A percentile compares a stretch with the other conserved stretches of the same genome.
phyloP scores from a whole-genome alignment of 768 basidiomycete species.

The Psilocybe cyanescens region DNA sequence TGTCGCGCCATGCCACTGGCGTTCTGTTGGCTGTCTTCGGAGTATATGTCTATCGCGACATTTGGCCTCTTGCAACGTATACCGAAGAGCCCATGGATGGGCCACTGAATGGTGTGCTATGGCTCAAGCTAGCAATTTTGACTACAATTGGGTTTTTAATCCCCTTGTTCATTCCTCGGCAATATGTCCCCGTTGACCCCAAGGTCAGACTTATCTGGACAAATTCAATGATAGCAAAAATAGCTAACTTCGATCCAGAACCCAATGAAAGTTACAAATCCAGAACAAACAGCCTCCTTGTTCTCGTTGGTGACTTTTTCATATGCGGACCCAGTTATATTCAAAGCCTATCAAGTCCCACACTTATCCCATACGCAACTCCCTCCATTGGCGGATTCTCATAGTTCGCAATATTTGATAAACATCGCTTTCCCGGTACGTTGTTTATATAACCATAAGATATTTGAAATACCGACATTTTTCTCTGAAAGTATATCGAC shows the following conservation, averaged over 20 bases:
- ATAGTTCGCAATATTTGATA: slow-evolving; percentile 34
- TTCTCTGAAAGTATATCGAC: slow-evolving; percentile 37
- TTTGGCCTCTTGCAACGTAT: slow-evolving; percentile 63
- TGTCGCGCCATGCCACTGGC: slow-evolving; percentile 28
- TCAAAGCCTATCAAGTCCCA: slow-evolving; percentile 42
- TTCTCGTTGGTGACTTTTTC: slow-evolving; percentile 48
- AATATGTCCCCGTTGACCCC: slow-evolving; percentile 58
- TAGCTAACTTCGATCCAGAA: slow-evolving; percentile 24
- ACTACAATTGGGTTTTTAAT: slow-evolving; percentile 45
- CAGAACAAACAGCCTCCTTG: slow-evolving; percentile 57
- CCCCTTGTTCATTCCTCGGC: slow-evolving; percentile 56
- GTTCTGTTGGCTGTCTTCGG: slow-evolving; percentile 34
- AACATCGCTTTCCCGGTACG: slow-evolving; percentile 22
- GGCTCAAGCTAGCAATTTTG: slow-evolving; percentile 51
- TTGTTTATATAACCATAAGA: slow-evolving; percentile 15
- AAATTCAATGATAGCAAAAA: too few species aligned
- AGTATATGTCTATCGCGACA: slow-evolving; percentile 56
- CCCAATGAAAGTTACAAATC: slow-evolving; percentile 35
- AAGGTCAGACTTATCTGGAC: slow-evolving; percentile 30
- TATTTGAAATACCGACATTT: not conserved
- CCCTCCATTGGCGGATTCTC: slow-evolving; percentile 67
- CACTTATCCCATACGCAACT: slow-evolving; percentile 56
- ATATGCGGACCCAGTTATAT: slow-evolving; percentile 60
- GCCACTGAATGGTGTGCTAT: slow-evolving; percentile 46
- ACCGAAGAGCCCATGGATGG: slow-evolving; percentile 45